phyloP scores from a whole-genome alignment of 106 monocot species.

The Amphibolis antarctica region DNA sequence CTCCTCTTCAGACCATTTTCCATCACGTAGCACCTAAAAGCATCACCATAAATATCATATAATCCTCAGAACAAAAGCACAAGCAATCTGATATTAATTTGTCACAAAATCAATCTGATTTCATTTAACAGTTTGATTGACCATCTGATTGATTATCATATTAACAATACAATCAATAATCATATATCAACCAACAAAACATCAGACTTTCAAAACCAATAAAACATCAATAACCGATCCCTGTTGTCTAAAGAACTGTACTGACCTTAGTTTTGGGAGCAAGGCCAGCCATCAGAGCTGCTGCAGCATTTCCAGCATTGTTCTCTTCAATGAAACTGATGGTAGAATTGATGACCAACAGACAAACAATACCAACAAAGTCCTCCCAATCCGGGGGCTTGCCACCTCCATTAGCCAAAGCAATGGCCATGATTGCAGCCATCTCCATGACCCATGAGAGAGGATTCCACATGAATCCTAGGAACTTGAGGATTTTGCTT shows the following conservation, averaged over 20 bases:
- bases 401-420: slow-evolving; percentile 59
- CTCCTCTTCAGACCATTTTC: slow-evolving; percentile 44
- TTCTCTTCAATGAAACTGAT: slow-evolving; percentile 77
- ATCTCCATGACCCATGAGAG: slow-evolving; percentile 80
- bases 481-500: slow-evolving; percentile 64
- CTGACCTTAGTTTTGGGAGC: slow-evolving; percentile 61
- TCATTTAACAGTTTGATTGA: too few species aligned
- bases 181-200: neutral
- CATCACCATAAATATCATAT: slow-evolving; percentile 4
- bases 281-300: slow-evolving; percentile 61
- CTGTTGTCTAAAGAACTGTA: neutral
- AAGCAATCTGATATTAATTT: too few species aligned
- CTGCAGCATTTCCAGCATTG: slow-evolving; percentile 61
- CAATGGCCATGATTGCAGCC: slow-evolving; percentile 63
- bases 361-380: slow-evolving; percentile 54
- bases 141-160: too few species aligned
- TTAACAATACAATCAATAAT: neutral
- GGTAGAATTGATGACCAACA: slow-evolving; percentile 58
- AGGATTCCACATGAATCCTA: slow-evolving; percentile 79
- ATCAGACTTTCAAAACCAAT: neutral
- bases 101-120: too few species aligned
- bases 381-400: slow-evolving; percentile 63
- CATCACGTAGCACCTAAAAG: slow-evolving; percentile 38
- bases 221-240: too few species aligned
- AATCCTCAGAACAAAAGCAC: too few species aligned